Evolutionary conservation across 208 protist genomes (phyloP).

Genomic region (Borovskyia barvae): DNA sequence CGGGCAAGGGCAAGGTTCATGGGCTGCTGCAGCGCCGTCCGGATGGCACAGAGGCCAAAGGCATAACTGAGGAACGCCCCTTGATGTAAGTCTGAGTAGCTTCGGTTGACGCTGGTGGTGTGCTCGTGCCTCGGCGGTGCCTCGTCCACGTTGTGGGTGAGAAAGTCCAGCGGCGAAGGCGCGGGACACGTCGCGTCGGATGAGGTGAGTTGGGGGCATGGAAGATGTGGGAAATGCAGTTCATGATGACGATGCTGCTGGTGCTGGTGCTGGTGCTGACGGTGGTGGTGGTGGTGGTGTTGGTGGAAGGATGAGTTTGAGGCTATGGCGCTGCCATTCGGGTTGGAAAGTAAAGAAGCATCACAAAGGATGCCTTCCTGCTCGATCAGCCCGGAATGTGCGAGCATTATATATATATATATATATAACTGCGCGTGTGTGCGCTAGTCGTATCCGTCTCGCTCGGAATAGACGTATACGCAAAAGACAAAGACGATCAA

Average conservation of each 20-base stretch:
- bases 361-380: too few relatives aligned
- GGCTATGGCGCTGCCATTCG: too few relatives aligned
- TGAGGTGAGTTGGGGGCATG: too few relatives aligned
- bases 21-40: slow-evolving; percentile 77
- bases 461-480: too few relatives aligned
- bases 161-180: slow-evolving; percentile 14
- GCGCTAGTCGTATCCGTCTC: too few relatives aligned
- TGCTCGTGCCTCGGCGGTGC: slow-evolving; percentile 32
- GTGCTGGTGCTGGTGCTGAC: not conserved
- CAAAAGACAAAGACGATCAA: too few relatives aligned
- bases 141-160: slow-evolving; percentile 19
- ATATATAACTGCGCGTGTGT: too few relatives aligned
- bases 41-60: slow-evolving; percentile 59
- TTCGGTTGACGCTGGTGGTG: slow-evolving; percentile 80
- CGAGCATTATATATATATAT: too few relatives aligned
- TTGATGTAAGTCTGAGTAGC: slow-evolving; percentile 69
- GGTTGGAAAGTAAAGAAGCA: too few relatives aligned
- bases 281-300: not conserved
- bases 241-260: not conserved
- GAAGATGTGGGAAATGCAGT: not conserved
- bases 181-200: too few relatives aligned
- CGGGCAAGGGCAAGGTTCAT: slow-evolving; percentile 78
- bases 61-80: slow-evolving; percentile 53
- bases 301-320: too few relatives aligned
- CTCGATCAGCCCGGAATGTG: too few relatives aligned